phyloP scores from a whole-genome alignment of 2,329 filamentous ascomycete species.

The Fusarium solani-melongenae region DNA sequence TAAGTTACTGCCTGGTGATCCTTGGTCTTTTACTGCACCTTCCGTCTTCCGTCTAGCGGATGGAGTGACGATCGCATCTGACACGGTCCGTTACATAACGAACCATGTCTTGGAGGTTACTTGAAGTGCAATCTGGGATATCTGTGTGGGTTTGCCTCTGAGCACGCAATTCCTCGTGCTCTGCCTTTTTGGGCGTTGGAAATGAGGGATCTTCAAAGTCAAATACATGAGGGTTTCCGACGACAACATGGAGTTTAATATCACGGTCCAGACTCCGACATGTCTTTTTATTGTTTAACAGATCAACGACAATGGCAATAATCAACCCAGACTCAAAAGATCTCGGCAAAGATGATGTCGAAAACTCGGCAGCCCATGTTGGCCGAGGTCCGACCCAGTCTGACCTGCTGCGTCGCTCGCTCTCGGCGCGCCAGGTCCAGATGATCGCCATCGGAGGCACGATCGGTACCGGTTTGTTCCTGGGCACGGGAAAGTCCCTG shows the following conservation, averaged over 20 bases:
- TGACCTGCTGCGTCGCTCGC: conserved; percentile 63
- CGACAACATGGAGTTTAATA: not conserved
- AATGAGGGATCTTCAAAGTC: not conserved
- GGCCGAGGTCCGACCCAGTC: conserved; percentile 40
- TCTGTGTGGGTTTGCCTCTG: conserved; percentile 35
- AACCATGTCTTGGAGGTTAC: conserved; percentile 14
- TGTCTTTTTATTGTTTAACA: not conserved
- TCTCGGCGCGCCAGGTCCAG: conserved; percentile 72
- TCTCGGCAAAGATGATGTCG: conserved; percentile 33
- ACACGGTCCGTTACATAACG: conserved; percentile 13
- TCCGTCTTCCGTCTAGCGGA: conserved; percentile 19
- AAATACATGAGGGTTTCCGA: conserved; percentile 5
- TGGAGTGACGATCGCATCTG: conserved; percentile 9
- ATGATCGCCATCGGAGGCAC: conserved; percentile 74
- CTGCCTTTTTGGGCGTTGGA: conserved; percentile 1
- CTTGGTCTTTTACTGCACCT: conserved; percentile 4
- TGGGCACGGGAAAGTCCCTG: conserved; percentile 70
- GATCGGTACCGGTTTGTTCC: conserved; percentile 70
- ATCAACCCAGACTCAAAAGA: conserved; percentile 28
- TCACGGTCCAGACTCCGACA: not conserved
- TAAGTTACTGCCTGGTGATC: not conserved
- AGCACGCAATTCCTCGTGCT: conserved; percentile 45
- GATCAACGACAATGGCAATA: not conserved
- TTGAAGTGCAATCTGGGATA: conserved; percentile 12
- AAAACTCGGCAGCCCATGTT: conserved; percentile 14